Evolutionary conservation across 345 rosid genomes (phyloP), one percentile per base, ranked within the genome.

Genomic region (Toxicodendron radicans): DNA sequence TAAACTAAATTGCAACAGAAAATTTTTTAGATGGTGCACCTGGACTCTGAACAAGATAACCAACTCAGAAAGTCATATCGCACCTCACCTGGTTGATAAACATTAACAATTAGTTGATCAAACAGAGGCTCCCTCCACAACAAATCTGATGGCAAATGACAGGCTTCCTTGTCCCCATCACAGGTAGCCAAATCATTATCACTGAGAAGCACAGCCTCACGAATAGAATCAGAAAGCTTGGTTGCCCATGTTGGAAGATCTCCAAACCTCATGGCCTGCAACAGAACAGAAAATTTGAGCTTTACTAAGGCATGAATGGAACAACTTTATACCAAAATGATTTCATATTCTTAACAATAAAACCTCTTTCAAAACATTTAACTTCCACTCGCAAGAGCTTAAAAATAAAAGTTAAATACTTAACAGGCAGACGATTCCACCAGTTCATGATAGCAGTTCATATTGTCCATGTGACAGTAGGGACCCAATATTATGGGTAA

Each of bases 201-300:
- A 49, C 84, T 78, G 0, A 72, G 16, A 41, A 83, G 75, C 10
- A 91, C 81, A 2, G 71, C 79, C 60, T 89, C 85, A 2, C 68
- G 89, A 56, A 95, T 83, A 63, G 89, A 83, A 72, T 73, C 51
- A 58, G 91, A 83, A 49, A 92, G 84, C 46, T 87, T 75, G 46
- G 56, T 78, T 65, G 92, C 95, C 97, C 95, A 95, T 7, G 75
- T 73, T 4, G 99, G 99, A 41, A 95, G 92, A 86, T 90, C 83
- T 43, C 97, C 97, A 76, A 95, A 92, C 71, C 92, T 92, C 99
- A 95, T 95, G 43, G 92, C 97, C 98, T 94, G 79, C 65, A 68
- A 10, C 5, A 41, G 30, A 52, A 71, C 24, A 63, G 11, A 30
- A 66, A 48, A 66, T 7, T 18, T 30, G 41, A 54, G 16, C 32